A percentile compares a stretch with the other conserved stretches of the same genome.
phyloP scores from a whole-genome alignment of 805 yeast genomes.

The Hanseniaspora mollemarum region DNA sequence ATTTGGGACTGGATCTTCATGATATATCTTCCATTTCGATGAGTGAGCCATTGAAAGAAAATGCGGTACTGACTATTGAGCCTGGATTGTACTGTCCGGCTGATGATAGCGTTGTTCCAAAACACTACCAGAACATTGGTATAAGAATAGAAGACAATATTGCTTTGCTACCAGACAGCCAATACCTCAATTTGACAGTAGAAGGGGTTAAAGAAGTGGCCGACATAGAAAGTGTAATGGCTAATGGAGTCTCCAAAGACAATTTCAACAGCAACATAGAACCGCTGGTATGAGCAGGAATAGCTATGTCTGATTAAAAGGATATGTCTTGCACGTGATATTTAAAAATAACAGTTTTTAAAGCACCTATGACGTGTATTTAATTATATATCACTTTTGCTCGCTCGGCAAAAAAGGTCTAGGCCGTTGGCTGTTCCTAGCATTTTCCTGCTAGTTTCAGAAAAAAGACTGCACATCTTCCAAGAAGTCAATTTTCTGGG shows the following conservation, averaged over 20 bases:
- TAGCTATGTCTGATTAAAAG: not conserved
- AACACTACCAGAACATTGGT: slow-evolving; percentile 75
- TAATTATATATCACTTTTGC: too few species aligned
- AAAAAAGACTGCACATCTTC: too few species aligned
- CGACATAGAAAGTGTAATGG: slow-evolving; percentile 64
- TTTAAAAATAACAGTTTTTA: too few species aligned
- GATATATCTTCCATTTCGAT: slow-evolving; percentile 61
- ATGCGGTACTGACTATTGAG: slow-evolving; percentile 86
- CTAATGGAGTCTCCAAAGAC: slow-evolving; percentile 36
- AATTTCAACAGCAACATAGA: not conserved
- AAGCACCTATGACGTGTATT: not conserved
- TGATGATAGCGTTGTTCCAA: slow-evolving; percentile 54
- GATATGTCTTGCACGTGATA: not conserved
- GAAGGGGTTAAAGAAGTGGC: slow-evolving; percentile 78
- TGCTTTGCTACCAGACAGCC: slow-evolving; percentile 52
- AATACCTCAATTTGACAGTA: slow-evolving; percentile 51
- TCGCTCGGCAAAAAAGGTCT: not conserved
- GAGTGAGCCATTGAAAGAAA: slow-evolving; percentile 40
- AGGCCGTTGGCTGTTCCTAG: too few species aligned
- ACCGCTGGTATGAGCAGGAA: slow-evolving; percentile 3
- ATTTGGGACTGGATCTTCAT: slow-evolving; percentile 84
- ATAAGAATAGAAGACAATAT: slow-evolving; percentile 91
- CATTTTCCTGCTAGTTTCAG: too few species aligned
- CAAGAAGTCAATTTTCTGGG: too few species aligned
- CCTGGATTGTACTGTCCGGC: slow-evolving; percentile 90